Base-by-base conservation (phyloP, 2,329 filamentous ascomycete genomes). In the Trichoderma lentiforme region DNA sequence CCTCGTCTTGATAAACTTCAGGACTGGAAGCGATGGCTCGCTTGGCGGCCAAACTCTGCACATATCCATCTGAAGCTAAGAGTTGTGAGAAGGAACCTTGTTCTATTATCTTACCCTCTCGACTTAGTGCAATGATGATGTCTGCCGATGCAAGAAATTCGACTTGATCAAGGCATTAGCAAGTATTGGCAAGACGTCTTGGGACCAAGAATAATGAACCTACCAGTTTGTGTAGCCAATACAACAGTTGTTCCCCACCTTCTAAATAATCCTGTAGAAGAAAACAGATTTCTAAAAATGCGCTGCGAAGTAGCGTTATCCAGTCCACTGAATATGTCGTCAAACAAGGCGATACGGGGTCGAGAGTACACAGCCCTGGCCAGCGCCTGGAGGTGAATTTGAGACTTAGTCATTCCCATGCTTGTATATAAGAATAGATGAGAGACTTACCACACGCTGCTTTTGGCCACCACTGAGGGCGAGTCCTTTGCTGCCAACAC, bases 391-490 rank as follows among this genome's bases (percentile, higher is more conserved):
- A 43, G 39, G 39, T 43, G 39, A n/a, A 18, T 15, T 61, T 70
- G 18, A 18, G 57, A 53, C 61, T 62, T 14, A n/a, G 18, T 39
- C 8, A 8, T 30, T 58, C 11, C 2, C 5, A 24, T 32, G 18
- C 8, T 18, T 60, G 18, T 21, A 30, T 32, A 18, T 21, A 12
- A 28, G 8, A 36, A n/a, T 34, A 39, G 1, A 11, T 6, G 7
- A 18, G n/a, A 56, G 0, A 57, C 77, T 79, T 75, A 79, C 81
- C 8, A 85, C 77, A 14, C 83, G 80, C 66, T 84, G 82, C 73
- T 82, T 83, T 73, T 87, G 85, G 0, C 85, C 85, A 8, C 85
- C 85, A 4, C 83, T 85, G 0, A 87, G 77, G 4, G 80, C 81
- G 64, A 85, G 79, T 0, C 85, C 85, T 43, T 83, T 83, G 64